Evolutionary conservation across 1,284 basidiomycete genomes (phyloP).

Genomic region (Irpex sp.): DNA sequence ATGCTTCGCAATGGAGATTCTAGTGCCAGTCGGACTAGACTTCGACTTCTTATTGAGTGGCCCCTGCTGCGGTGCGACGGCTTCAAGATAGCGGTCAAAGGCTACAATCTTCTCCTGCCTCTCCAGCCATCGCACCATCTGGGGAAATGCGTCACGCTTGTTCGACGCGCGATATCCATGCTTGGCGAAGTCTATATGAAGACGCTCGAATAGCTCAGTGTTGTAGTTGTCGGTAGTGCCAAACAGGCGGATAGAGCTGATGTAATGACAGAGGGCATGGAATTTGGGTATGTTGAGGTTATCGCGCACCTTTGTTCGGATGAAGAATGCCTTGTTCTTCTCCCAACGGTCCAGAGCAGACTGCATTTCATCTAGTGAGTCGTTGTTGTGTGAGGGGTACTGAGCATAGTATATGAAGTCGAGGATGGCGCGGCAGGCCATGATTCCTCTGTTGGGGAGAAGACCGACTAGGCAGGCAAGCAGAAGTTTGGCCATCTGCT

Average conservation of each 20-base stretch:
- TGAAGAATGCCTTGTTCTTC: constrained; percentile 20
- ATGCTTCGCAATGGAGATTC: no score
- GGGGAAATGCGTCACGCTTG: constrained; percentile 15
- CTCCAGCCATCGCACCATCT: constrained; percentile 20
- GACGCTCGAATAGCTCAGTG: constrained; percentile 20
- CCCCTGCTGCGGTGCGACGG: no score
- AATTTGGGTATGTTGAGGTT: constrained; percentile 28
- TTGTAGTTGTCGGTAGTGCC: constrained; percentile 21
- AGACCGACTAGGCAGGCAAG: constrained; percentile 16
- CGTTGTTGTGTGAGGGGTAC: constrained; percentile 15
- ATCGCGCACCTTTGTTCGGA: constrained; percentile 16
- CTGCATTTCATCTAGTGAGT: constrained; percentile 12
- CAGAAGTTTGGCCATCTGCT: constrained; percentile 22
- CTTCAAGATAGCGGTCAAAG: constrained; percentile 3
- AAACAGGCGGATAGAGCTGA: constrained; percentile 13
- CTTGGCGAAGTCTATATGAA: constrained; percentile 25
- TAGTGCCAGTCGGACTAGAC: no score
- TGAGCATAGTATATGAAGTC: constrained; percentile 26
- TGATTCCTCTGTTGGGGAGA: constrained; percentile 1
- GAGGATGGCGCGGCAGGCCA: constrained; percentile 18
- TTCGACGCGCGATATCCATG: constrained; percentile 18
- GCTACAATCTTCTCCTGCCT: constrained; percentile 12
- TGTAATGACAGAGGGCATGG: constrained; percentile 21
- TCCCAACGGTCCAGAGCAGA: constrained; percentile 19
- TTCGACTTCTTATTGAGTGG: no score